Evolutionary conservation across 768 basidiomycete genomes (phyloP), one percentile per base, ranked within the genome.

Genomic region (Sistotremastrum suecicum): DNA sequence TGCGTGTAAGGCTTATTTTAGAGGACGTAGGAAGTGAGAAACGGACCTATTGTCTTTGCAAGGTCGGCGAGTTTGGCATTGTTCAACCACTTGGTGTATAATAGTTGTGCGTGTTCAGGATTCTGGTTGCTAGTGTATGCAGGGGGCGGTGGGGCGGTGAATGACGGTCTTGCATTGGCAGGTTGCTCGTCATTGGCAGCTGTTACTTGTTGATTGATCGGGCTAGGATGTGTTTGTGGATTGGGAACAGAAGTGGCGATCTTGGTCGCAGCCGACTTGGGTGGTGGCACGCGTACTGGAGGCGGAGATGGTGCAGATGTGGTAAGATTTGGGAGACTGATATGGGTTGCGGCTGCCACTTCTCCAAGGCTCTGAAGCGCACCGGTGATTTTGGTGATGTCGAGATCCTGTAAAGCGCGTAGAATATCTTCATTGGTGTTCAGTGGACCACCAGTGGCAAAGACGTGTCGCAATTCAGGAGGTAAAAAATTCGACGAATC

Each of bases 1-100:
- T 9, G 41, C 46, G 32, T 35, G 43, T 30, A 20, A 20, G 33
- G 34, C 36, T 8, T 29, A 36, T 34, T 10, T 20, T 30, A 34
- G 37, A 44, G 33, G 41, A 5, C 11, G 8, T n/a, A 37, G 35
- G 5, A 8, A 9, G 29, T 34, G 39, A 48, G 7, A 47, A 9
- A 41, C 53, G 39, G 42, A 83, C 86, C 85, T 66, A 84, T 71
- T 29, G 69, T 74, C 57, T 68, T 70, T 9, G 77, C 83, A 52
- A 87, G 64, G 51, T 83, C 77, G 4, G 75, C 69, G 28, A 89
- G 62, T 59, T 85, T 82, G 7, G 62, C 63, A 4, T 83, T 68
- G 47, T 71, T 77, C 62, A 87, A 66, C 86, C 86, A 89, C 56
- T 81, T 87, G 41, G 74, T 86, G 1, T 83, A 76, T 31, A 89